A percentile compares a stretch with the other conserved stretches of the same genome.
phyloP scores from a whole-genome alignment of 768 basidiomycete genomes.

The Neoboletus subvelutipes region DNA sequence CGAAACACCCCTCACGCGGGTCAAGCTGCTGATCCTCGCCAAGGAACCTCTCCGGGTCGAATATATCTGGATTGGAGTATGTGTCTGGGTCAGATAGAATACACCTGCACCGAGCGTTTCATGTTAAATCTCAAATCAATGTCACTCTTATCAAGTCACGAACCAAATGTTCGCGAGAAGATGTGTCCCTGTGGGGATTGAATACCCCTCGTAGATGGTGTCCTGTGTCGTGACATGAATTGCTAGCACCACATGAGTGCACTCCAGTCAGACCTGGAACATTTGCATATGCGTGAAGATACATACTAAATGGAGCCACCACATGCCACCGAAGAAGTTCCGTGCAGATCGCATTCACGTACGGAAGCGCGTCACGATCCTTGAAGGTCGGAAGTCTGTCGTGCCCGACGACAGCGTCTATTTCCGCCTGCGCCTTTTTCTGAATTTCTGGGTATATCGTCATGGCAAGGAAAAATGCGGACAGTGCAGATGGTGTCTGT shows the following conservation, averaged over 20 bases:
- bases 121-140: neutral
- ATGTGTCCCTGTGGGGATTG: slow-evolving; percentile 20
- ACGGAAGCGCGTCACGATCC: slow-evolving; percentile 11
- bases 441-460: slow-evolving; percentile 5
- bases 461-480: slow-evolving; percentile 22
- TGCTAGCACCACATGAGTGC: neutral
- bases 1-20: slow-evolving; percentile 14
- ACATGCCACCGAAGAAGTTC: slow-evolving; percentile 12
- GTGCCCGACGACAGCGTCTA: slow-evolving; percentile 5
- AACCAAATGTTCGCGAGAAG: slow-evolving; percentile 13
- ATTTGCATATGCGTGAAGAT: neutral
- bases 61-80: slow-evolving; percentile 13
- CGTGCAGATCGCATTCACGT: slow-evolving; percentile 16
- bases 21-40: slow-evolving; percentile 9
- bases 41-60: slow-evolving; percentile 16
- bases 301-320: slow-evolving; percentile 1
- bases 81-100: slow-evolving; percentile 8
- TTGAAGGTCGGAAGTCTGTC: slow-evolving; percentile 10
- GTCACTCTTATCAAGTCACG: neutral
- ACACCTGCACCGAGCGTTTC: neutral
- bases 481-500: slow-evolving; percentile 10
- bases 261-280: neutral
- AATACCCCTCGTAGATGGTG: slow-evolving; percentile 16
- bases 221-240: slow-evolving; percentile 16
- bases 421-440: slow-evolving; percentile 12